Evolutionary conservation across 164 flowering plant species (phyloP).

Genomic region (Aristolochia californica): DNA sequence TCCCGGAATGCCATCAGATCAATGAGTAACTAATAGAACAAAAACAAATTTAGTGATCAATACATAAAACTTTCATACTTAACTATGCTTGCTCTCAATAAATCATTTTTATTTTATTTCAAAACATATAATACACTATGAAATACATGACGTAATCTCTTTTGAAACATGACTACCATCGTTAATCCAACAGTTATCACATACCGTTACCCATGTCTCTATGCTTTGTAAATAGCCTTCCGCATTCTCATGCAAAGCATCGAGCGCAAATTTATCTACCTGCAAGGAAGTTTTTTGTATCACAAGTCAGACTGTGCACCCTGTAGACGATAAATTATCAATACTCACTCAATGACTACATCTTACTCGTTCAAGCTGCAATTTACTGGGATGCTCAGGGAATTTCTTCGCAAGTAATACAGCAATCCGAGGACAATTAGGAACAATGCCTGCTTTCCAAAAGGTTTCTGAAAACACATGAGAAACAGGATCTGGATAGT

Average conservation of each 20-base stretch:
- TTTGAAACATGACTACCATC: neutral
- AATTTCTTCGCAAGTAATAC: slow-evolving; percentile 67
- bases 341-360: neutral
- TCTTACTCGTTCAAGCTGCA: slow-evolving; percentile 85
- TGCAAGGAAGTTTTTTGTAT: slow-evolving; percentile 15
- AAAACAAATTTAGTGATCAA: neutral
- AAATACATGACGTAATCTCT: neutral
- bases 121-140: neutral
- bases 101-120: neutral
- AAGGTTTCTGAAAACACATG: slow-evolving; percentile 65
- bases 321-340: neutral
- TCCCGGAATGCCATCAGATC: slow-evolving; percentile 95
- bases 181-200: neutral
- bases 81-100: neutral
- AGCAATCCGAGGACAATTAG: slow-evolving; percentile 73
- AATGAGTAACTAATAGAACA: slow-evolving; percentile 58
- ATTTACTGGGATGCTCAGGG: slow-evolving; percentile 82
- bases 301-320: neutral
- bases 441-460: slow-evolving; percentile 86
- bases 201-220: slow-evolving; percentile 95
- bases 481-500: slow-evolving; percentile 65
- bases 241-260: slow-evolving; percentile 65
- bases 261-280: slow-evolving; percentile 81
- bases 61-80: neutral
- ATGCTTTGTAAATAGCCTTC: slow-evolving; percentile 72